Conservation (phyloP, 805 yeast species). For the Teunomyces atbi region DNA sequence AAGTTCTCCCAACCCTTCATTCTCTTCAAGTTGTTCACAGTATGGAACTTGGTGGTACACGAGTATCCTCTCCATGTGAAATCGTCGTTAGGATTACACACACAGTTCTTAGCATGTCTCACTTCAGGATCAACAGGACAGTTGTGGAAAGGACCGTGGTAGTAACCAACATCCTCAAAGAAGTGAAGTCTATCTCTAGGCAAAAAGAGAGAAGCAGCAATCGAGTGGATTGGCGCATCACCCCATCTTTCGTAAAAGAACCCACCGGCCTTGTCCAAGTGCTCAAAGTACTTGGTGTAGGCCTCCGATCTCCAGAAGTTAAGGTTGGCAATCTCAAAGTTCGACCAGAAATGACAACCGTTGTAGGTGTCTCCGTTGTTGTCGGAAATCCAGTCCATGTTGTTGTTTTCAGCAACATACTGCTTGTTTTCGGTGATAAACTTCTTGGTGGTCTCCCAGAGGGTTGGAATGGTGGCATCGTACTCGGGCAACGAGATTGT, state of each 20-base stretch:
- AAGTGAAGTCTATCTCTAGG: conserved; percentile 68
- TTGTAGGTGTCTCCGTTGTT: conserved; percentile 68
- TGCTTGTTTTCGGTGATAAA: conserved; percentile 62
- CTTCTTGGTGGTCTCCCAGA: conserved; percentile 75
- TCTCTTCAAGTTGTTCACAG: conserved; percentile 52
- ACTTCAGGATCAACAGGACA: conserved; percentile 69
- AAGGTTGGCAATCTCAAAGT: conserved; percentile 78
- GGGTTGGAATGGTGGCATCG: conserved; percentile 77
- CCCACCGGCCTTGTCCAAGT: conserved; percentile 81
- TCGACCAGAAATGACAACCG: conserved; percentile 89
- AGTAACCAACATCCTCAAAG: conserved; percentile 84
- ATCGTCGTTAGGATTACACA: conserved; percentile 70
- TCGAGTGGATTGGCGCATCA: conserved; percentile 89
- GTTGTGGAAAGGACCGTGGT: conserved; percentile 75
- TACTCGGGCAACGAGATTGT: conserved; percentile 83
- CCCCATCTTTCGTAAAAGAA: conserved; percentile 95
- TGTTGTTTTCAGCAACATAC: conserved; percentile 58
- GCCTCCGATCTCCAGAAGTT: conserved; percentile 74
- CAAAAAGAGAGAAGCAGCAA: conserved; percentile 78
- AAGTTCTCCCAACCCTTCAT: conserved; percentile 72
- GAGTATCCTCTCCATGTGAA: conserved; percentile 76
- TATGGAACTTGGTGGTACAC: conserved; percentile 65
- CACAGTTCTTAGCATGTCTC: conserved; percentile 63
- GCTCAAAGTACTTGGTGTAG: conserved; percentile 67
- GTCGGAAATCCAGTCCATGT: conserved; percentile 70